Conservation (phyloP, 2,329 filamentous ascomycete genomes). For the Fusarium transvaalense region DNA sequence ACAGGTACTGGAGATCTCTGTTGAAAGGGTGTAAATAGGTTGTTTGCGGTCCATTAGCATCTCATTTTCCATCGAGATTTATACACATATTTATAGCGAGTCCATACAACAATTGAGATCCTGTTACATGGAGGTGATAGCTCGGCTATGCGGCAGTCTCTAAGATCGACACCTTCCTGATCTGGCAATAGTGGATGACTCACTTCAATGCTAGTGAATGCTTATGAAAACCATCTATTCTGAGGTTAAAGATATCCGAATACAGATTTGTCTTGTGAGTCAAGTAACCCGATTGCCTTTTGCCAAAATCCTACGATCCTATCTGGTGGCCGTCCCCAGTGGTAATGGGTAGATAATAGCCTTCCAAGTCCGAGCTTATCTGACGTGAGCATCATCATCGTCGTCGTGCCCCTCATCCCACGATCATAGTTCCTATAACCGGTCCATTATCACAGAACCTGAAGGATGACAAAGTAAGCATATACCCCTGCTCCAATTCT, state of each 20-base stretch:
- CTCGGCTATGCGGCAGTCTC: slow-evolving; percentile 2
- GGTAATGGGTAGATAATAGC: neutral
- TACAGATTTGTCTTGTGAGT: neutral
- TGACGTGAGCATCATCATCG: slow-evolving; percentile 5
- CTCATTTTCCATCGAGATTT: neutral
- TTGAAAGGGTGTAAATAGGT: no score
- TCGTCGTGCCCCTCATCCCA: neutral
- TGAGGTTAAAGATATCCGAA: neutral
- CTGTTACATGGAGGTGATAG: neutral
- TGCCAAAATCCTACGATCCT: neutral
- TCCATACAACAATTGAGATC: neutral
- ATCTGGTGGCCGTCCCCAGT: neutral
- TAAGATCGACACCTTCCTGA: slow-evolving; percentile 10
- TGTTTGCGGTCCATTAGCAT: no score
- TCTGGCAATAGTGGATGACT: slow-evolving; percentile 7
- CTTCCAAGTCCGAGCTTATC: neutral
- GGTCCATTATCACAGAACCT: neutral
- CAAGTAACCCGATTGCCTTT: accelerated
- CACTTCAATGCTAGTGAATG: neutral
- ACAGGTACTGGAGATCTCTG: accelerated
- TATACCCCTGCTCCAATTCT: slow-evolving; percentile 26
- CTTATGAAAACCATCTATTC: neutral
- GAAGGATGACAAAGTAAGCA: slow-evolving; percentile 26
- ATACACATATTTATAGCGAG: neutral
- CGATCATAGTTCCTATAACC: no score